Conservation (phyloP, 345 rosid species). For the Acer yangbiense region DNA sequence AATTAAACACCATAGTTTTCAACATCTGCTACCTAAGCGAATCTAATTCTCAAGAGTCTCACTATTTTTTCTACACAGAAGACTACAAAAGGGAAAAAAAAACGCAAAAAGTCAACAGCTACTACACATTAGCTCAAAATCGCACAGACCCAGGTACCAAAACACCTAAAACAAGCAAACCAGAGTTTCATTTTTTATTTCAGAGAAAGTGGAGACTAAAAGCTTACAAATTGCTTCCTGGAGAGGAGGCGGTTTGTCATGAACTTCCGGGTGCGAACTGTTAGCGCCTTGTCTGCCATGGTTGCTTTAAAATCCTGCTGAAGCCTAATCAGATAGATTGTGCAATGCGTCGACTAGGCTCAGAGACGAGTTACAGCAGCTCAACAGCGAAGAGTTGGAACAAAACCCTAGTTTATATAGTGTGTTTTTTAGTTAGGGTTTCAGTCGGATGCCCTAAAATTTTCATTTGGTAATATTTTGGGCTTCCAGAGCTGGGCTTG, state of each 20-base stretch:
- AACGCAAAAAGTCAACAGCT: too few relatives aligned
- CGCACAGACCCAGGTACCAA: not conserved
- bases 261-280: constrained; percentile 86
- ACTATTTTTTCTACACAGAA: not conserved
- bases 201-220: not conserved
- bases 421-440: constrained; percentile 22
- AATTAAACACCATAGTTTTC: not conserved
- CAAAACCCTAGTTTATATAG: constrained; percentile 29
- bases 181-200: not conserved
- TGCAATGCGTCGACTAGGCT: constrained; percentile 9
- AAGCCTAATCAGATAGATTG: not conserved
- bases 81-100: too few relatives aligned
- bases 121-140: not conserved
- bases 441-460: not conserved
- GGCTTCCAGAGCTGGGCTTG: not conserved
- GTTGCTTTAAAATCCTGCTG: constrained; percentile 6
- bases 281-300: constrained; percentile 94
- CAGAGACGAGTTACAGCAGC: constrained; percentile 25
- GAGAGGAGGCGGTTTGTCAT: constrained; percentile 98
- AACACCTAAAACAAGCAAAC: not conserved
- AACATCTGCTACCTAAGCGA: not conserved
- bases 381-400: constrained; percentile 9
- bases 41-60: not conserved
- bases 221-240: constrained; percentile 95
- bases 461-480: not conserved